Percentiles rank a stretch among this genome's conserved stretches.
Evolutionary conservation across 805 yeast species (phyloP).

Genomic region (Nakazawaea sp.): DNA sequence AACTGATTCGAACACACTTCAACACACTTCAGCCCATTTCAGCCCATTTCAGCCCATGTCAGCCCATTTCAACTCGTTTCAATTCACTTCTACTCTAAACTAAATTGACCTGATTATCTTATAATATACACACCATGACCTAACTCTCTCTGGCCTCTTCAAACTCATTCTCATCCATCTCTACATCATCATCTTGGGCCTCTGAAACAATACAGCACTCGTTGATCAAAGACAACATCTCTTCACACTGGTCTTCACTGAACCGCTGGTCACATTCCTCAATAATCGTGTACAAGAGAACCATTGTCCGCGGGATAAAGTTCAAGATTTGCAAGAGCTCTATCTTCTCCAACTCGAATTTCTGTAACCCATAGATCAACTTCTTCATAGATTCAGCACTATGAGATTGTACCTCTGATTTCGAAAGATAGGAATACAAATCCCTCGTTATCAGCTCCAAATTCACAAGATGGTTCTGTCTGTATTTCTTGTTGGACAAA

Average conservation of each 20-base stretch:
- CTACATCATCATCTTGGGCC: conserved; percentile 21
- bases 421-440: conserved; percentile 34
- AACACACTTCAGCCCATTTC: too few species aligned
- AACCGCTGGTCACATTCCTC: conserved; percentile 93
- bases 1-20: neutral
- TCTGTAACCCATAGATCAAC: conserved; percentile 39
- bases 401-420: conserved; percentile 26
- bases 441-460: conserved; percentile 46
- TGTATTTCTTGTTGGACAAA: conserved; percentile 22
- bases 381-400: conserved; percentile 22
- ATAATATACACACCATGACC: neutral
- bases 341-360: conserved; percentile 62
- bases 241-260: conserved; percentile 55
- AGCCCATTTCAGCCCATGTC: too few species aligned
- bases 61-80: too few species aligned
- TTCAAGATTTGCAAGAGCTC: conserved; percentile 84
- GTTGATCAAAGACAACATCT: conserved; percentile 49
- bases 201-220: conserved; percentile 45
- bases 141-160: neutral
- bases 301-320: conserved; percentile 72
- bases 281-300: conserved; percentile 68
- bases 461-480: conserved; percentile 30
- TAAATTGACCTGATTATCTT: too few species aligned
- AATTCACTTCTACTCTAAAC: too few species aligned
- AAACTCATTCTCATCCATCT: conserved; percentile 12